Evolutionary conservation across 768 basidiomycete genomes (phyloP).

Genomic region (Pleurotus sapidus): DNA sequence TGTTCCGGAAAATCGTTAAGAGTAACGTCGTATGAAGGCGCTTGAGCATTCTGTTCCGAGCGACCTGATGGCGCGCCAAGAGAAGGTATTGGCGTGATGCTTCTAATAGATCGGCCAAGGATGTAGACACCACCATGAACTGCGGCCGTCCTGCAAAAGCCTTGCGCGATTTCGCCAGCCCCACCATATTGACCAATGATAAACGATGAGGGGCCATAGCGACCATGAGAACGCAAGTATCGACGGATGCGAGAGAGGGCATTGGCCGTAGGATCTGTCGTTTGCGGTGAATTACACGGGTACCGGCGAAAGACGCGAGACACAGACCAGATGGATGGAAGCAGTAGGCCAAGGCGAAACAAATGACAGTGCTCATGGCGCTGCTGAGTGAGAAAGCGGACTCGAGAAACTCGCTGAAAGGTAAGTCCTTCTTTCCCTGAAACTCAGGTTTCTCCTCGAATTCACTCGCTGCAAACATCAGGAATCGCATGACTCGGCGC

Average conservation of each 20-base stretch:
- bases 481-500: conserved; percentile 87
- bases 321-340: conserved; percentile 50
- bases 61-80: not conserved
- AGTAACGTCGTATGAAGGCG: conserved; percentile 36
- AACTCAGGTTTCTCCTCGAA: conserved; percentile 66
- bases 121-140: conserved; percentile 77
- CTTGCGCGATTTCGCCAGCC: conserved; percentile 88
- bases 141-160: conserved; percentile 84
- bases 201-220: conserved; percentile 82
- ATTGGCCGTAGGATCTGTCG: conserved; percentile 60
- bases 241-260: conserved; percentile 68
- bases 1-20: conserved; percentile 62
- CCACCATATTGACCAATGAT: conserved; percentile 96
- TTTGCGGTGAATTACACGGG: conserved; percentile 4
- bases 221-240: conserved; percentile 76
- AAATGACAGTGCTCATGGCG: conserved; percentile 57
- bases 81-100: conserved; percentile 15
- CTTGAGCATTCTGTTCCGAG: conserved; percentile 1
- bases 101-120: conserved; percentile 48
- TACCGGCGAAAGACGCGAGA: not conserved
- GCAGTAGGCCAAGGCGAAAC: conserved; percentile 79
- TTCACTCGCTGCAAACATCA: conserved; percentile 76
- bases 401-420: conserved; percentile 65
- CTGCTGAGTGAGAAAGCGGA: conserved; percentile 61
- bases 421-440: conserved; percentile 45